phyloP scores from a whole-genome alignment of 1,139 yeast species.

The Nakaseomyces uthaithaninus region DNA sequence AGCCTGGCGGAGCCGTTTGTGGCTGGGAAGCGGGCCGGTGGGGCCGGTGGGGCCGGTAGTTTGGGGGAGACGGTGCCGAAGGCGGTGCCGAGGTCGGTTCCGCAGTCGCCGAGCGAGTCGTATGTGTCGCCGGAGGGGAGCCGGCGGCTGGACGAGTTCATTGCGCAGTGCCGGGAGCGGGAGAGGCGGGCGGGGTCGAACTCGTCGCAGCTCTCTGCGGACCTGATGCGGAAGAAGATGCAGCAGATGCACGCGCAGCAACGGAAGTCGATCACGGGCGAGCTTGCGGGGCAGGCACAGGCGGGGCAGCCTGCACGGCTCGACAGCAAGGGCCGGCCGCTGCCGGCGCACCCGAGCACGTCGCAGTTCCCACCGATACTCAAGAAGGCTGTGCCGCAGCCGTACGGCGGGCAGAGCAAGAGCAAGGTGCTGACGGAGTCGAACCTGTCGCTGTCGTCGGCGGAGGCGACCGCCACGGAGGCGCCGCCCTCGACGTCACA shows the following conservation, averaged over 20 bases:
- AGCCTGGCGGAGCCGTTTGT: background rate
- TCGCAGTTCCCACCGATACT: constrained; percentile 45
- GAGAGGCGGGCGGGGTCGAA: constrained; percentile 1
- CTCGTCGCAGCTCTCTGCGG: constrained; percentile 2
- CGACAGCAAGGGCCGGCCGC: constrained; percentile 36
- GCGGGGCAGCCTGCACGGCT: too few species aligned
- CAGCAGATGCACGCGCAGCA: too few species aligned
- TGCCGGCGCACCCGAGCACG: constrained; percentile 42
- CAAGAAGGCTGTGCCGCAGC: constrained; percentile 28
- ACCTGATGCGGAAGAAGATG: constrained; percentile 8
- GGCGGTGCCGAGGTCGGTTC: background rate
- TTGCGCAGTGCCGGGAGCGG: constrained; percentile 2
- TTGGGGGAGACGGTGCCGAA: background rate
- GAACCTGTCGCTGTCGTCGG: background rate
- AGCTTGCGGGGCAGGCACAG: too few species aligned
- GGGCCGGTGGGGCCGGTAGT: too few species aligned
- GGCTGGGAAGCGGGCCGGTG: background rate
- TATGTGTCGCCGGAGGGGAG: constrained; percentile 3
- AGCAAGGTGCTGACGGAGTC: constrained; percentile 12
- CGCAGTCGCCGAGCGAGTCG: background rate
- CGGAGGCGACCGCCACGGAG: constrained; percentile 3
- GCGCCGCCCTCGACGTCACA: constrained; percentile 18
- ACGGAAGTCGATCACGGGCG: too few species aligned
- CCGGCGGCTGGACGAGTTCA: constrained; percentile 4
- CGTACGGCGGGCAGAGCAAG: constrained; percentile 22